A percentile compares a stretch with the other conserved stretches of the same genome.
phyloP scores from a whole-genome alignment of 2,329 filamentous ascomycete genomes.

The Stemphylium vesicarium region DNA sequence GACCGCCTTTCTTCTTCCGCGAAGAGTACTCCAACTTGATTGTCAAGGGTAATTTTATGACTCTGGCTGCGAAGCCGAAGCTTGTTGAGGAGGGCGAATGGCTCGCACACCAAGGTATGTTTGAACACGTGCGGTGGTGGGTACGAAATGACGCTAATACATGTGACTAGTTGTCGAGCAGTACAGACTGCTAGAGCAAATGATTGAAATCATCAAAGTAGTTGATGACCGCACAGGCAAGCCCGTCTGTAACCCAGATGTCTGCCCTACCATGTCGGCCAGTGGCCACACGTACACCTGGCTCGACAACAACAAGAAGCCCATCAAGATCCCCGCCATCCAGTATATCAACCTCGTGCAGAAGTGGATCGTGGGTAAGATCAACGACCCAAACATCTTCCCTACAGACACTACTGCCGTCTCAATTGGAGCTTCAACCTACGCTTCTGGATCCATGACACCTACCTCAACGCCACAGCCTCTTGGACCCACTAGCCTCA shows the following conservation, averaged over 20 bases:
- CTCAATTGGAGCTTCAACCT: slow-evolving; percentile 67
- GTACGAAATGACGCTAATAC: slow-evolving; percentile 24
- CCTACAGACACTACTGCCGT: slow-evolving; percentile 80
- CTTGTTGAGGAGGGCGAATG: slow-evolving; percentile 94
- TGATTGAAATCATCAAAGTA: slow-evolving; percentile 87
- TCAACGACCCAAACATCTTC: slow-evolving; percentile 87
- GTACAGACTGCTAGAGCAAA: slow-evolving; percentile 85
- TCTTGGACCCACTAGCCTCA: slow-evolving; percentile 54
- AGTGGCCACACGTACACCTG: slow-evolving; percentile 95
- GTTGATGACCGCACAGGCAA: slow-evolving; percentile 76
- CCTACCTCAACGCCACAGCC: slow-evolving; percentile 53
- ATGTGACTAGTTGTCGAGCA: slow-evolving; percentile 79
- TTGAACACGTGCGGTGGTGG: not conserved
- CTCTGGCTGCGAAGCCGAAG: slow-evolving; percentile 87
- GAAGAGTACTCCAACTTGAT: slow-evolving; percentile 81
- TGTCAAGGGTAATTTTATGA: slow-evolving; percentile 98
- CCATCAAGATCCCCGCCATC: slow-evolving; percentile 88
- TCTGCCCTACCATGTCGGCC: slow-evolving; percentile 92
- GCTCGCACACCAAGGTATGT: slow-evolving; percentile 88
- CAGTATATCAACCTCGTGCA: slow-evolving; percentile 97
- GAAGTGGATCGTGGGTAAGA: slow-evolving; percentile 96
- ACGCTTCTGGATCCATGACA: slow-evolving; percentile 60
- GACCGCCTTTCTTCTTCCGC: slow-evolving; percentile 77
- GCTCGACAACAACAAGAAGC: slow-evolving; percentile 85
- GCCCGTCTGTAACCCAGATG: slow-evolving; percentile 81